Conservation (phyloP, 1,284 basidiomycete species). For the Fistulina hepatica region DNA sequence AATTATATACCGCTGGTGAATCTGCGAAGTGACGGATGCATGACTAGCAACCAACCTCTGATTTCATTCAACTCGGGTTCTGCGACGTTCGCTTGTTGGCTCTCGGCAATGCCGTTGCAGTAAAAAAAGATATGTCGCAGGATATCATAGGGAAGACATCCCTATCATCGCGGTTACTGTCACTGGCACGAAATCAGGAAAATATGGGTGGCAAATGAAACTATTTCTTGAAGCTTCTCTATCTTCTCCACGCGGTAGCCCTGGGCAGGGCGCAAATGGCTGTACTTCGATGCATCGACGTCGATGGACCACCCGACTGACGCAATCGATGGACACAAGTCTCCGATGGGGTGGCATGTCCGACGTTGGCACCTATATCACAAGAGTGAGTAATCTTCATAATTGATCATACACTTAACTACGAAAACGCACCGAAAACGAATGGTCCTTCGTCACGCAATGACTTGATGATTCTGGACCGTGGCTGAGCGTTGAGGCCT, state of each 20-base stretch:
- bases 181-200: slow-evolving; percentile 17
- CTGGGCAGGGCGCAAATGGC: slow-evolving; percentile 30
- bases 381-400: background rate
- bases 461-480: slow-evolving; percentile 15
- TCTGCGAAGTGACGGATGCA: background rate
- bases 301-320: slow-evolving; percentile 28
- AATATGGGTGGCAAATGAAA: slow-evolving; percentile 31
- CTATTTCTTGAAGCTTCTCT: slow-evolving; percentile 32
- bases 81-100: slow-evolving; percentile 25
- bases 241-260: slow-evolving; percentile 39
- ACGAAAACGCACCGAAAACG: slow-evolving; percentile 30
- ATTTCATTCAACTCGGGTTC: slow-evolving; percentile 21
- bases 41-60: slow-evolving; percentile 15
- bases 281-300: slow-evolving; percentile 21
- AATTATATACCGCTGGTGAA: no score
- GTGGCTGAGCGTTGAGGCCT: slow-evolving; percentile 25
- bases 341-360: slow-evolving; percentile 29
- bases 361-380: slow-evolving; percentile 29
- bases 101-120: slow-evolving; percentile 32
- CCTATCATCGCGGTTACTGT: slow-evolving; percentile 1
- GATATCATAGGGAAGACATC: slow-evolving; percentile 10
- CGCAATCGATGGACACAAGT: slow-evolving; percentile 26
- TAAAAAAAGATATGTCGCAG: slow-evolving; percentile 24
- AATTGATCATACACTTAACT: background rate
- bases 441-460: slow-evolving; percentile 21